Evolutionary conservation across 495 filamentous ascomycete genomes (phyloP), one percentile per base, ranked within the genome.

Genomic region (Xylaria nigripes): DNA sequence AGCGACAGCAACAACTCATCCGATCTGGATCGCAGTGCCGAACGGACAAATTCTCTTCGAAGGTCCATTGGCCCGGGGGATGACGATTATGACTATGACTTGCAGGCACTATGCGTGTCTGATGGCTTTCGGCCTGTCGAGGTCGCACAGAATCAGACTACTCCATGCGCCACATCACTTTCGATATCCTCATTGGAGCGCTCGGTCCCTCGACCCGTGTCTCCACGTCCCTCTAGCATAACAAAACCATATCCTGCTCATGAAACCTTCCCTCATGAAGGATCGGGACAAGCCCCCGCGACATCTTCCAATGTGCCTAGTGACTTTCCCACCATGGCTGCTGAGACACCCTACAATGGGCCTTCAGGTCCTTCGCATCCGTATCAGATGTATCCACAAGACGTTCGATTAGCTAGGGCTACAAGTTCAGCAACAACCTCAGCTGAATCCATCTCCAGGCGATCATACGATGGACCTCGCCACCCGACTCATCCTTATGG

Each of bases 401-500:
- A 84, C 61, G 85, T 84, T 18, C 75, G 81, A 42, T 29, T 73
- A 4, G 79, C 83, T 51, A 80, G 85, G 41, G 81, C 83, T 6
- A 69, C 83, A 3, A 89, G 86, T 65, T 68, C 80, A 27, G 76
- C 78, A 34, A 90, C 83, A 24, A 79, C 76, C 5, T 86, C 81
- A 23, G 84, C 72, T 0, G 61, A 45, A 18, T 66, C 69, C n/a
- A 70, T 74, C n/a, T 68, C 76, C 1, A 82, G 86, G 46, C 74
- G 74, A 50, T 78, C 81, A 1, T 81, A 86, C 55, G 68, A 66
- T 16, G 84, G 84, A 19, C 75, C 82, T 15, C 76, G 66, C 44
- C 83, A 81, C 13, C 90, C 88, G n/a, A 82, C 82, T 56, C 88
- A 94, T 66, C 89, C 90, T 0, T 95, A 95, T 66, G 81, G 76